These are phyloP conservation scores for Eutrema heterophyllum DNA, from an alignment of 345 rosid genomes.

Conservation along the genomic window DNA sequence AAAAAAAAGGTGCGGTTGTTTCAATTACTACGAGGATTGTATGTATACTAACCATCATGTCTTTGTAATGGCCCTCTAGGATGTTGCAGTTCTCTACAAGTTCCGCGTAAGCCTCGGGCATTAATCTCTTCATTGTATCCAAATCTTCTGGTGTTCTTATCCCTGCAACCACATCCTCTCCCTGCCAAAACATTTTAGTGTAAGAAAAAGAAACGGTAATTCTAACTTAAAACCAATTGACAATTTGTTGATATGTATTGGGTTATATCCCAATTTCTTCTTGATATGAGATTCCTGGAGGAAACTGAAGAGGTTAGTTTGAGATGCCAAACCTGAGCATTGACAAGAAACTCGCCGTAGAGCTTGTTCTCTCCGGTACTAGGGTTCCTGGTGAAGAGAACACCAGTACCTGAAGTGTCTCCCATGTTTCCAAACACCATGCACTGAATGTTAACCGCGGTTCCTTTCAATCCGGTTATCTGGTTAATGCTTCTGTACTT, in stretches of 20 bases:
- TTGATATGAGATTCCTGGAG: too few relatives aligned
- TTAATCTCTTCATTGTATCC: conserved; percentile 60
- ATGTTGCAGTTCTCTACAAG: conserved; percentile 83
- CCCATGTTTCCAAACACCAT: conserved; percentile 99
- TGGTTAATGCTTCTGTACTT: conserved; percentile 89
- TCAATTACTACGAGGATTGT: background rate
- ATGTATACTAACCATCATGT: conserved; percentile 69
- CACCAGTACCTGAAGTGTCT: conserved; percentile 89
- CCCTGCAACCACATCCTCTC: conserved; percentile 97
- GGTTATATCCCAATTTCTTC: too few relatives aligned
- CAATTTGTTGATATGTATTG: background rate
- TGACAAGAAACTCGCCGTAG: conserved; percentile 85
- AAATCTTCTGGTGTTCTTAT: conserved; percentile 90
- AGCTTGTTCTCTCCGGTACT: conserved; percentile 89
- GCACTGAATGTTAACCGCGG: conserved; percentile 90
- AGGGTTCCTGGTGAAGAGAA: conserved; percentile 90
- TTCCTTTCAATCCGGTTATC: conserved; percentile 80
- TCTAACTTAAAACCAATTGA: background rate
- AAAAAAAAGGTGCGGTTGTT: too few relatives aligned
- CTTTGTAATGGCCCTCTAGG: conserved; percentile 84
- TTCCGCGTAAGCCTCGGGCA: conserved; percentile 84
- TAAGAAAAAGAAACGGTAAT: too few relatives aligned
- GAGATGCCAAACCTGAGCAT: conserved; percentile 68
- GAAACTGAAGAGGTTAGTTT: background rate
- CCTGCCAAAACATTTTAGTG: conserved; percentile 33